Evolutionary conservation across 345 rosid species (phyloP), one percentile per base, ranked within the genome.

Genomic region (Pseudoturritis turrita): DNA sequence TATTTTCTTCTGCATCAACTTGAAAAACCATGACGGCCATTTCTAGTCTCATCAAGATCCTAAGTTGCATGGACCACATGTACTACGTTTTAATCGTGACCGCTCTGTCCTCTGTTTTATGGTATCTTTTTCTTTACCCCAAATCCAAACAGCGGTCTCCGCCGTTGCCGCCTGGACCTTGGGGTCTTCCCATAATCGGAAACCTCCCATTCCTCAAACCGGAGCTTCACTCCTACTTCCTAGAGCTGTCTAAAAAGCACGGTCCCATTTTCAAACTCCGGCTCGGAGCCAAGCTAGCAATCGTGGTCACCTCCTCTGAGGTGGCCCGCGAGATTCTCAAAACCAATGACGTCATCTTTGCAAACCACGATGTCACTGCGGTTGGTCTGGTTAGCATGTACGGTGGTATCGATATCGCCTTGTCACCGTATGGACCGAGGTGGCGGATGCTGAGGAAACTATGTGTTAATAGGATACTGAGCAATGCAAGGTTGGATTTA

Each of bases 211-310:
- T 65, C 15, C 53, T 75, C 41, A 17, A 65, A 13, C 77, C 70
- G 1, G 73, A 79, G n/a, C 23, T 79, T 12, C 79, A 70, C 17
- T 25, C 28, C 9, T 70, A 56, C 63, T 78, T 78, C 1, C 37
- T 50, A 4, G 44, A n/a, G 1, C 59, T 78, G 3, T 58, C 70
- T 35, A 15, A 46, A 58, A 55, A 8, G 19, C 77, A 70, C 22
- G 82, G 82, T 22, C 79, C 82, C 4, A 67, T 79, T 36, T 3
- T 74, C 44, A 75, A 75, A 71, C 44, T 74, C 70, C 66, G 70
- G 46, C 72, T 79, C 26, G 79, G 79, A 11, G 45, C 50, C 1
- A 75, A 79, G 14, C 13, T 68, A 10, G 53, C 53, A 13, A 53
- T 79, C n/a, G 77, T 67, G 5, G 55, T 71, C 25, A 59, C 33